Evolutionary conservation across 306 rosid genomes (phyloP), one percentile per base, ranked within the genome.

Genomic region (Trichosanthes cucumerina): DNA sequence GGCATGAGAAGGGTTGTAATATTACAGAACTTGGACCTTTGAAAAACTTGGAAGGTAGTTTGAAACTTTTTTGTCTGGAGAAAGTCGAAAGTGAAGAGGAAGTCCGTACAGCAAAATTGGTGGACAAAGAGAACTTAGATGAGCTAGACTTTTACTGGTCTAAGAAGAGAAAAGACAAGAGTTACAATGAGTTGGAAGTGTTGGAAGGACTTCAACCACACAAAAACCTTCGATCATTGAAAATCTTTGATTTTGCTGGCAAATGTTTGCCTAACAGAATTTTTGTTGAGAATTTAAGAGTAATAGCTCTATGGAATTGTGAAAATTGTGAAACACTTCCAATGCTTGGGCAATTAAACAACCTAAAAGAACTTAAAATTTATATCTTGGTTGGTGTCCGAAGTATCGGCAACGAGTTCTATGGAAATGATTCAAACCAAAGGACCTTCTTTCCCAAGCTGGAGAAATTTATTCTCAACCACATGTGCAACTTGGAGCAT

Each of bases 281-380:
- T 9, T 70, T 70, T 47, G 52, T 70, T 70, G 76, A 41, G 16
- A 70, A 70, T 70, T 5, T 47, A 9, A 12, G 12, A 26, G 71
- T 4, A 28, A 64, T 64, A 15, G 2, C 9, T 0, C 4, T 64
- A 64, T 1, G 2, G 3, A 0, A 4, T 38, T 64, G 44, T 9
- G 1, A 19, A 11, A 64, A 31, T 12, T 64, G 71, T 19, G 10
- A 28, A 28, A 38, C 2, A 19, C 71, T 70, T 47, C 76, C 76
- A 70, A 70, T 21, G 47, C 76, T 70, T 26, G 76, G 76, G 9
- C 76, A 70, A 41, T 47, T 70, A 38, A 2, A 7, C 3, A 38
- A 11, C 13, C 21, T 64, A 19, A 19, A 64, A n/a, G 7, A 13
- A 15, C 71, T 64, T 31, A 4, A 19, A 1, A 21, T 70, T 39